Base-by-base conservation (phyloP, 2,329 filamentous ascomycete genomes). In the Teratosphaeria gauchensis region DNA sequence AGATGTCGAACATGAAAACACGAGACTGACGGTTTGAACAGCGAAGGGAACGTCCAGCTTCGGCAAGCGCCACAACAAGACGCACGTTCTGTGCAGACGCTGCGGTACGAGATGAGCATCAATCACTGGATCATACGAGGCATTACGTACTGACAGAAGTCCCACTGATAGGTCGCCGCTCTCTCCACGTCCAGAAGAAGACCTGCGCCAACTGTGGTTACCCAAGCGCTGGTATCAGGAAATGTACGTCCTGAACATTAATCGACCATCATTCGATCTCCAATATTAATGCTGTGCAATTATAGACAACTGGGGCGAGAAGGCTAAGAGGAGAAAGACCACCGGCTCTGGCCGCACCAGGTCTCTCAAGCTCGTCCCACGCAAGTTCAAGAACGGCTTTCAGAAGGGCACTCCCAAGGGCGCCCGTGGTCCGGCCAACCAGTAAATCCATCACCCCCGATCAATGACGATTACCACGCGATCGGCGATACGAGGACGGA, bases 241-340 rank as follows among this genome's bases (percentile, higher is more conserved):
- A 96, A 87, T 99, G 92, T 97, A 96, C 77, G 92, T 30, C 57
- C 55, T 58, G 19, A 32, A 6, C 21, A 9, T 4, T 19, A 53
- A 53, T 14, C 24, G 31, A 53, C 52, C 28, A 53, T 2, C 52
- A 53, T 31, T 4, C 19, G 19, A 32, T 1, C 6, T 19, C 24
- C 4, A 35, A 9, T 19, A 5, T n/a, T 31, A 28, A 54, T 54
- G 8, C 32, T 31, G 28, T 7, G 52, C n/a, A n/a, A 5, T 8
- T 7, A 76, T 76, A 97, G 92, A 87, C 88, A 96, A 99, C 89
- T 99, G 94, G 94, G 86, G 89, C 79, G 92, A 97, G 86, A 99
- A 99, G 89, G 92, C 92, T 74, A 97, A 97, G 90, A 85, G 94
- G 80, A 95, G 94, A 88, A 97, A 96, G 92, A 96, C 92, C 76